Conservation (phyloP, 495 filamentous ascomycete species). For the Aspergillus hancockii region DNA sequence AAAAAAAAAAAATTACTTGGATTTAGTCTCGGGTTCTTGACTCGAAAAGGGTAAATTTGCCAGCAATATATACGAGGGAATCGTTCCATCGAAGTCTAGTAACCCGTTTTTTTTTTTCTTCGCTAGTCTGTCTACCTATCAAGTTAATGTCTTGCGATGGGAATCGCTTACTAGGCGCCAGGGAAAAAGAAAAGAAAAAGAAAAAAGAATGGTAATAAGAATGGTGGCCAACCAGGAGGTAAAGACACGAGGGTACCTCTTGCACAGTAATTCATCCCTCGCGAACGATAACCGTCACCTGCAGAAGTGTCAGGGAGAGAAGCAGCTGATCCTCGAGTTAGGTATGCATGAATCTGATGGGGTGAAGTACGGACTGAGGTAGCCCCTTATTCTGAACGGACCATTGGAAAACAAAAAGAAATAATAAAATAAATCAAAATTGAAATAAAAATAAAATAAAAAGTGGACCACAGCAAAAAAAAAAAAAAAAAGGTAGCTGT, state of each 20-base stretch:
- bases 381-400: slow-evolving; percentile 1
- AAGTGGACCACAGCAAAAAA: not conserved
- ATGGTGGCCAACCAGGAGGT: not conserved
- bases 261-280: too few relatives aligned
- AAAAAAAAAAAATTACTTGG: not conserved
- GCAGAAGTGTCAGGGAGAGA: not conserved
- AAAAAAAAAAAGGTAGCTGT: too few relatives aligned
- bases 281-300: not conserved
- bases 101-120: not conserved
- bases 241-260: not conserved
- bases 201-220: not conserved
- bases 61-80: not conserved
- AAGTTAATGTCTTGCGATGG: too few relatives aligned
- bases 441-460: slow-evolving; percentile 3
- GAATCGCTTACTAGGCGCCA: not conserved
- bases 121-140: too few relatives aligned
- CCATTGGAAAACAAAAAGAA: not conserved
- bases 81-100: not conserved
- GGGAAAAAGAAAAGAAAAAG: too few relatives aligned
- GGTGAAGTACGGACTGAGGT: not conserved
- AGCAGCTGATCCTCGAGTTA: not conserved
- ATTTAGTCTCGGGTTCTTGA: not conserved
- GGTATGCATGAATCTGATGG: not conserved
- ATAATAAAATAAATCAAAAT: slow-evolving; percentile 5
- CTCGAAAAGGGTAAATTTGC: not conserved